Conservation (phyloP, 2,329 filamentous ascomycete genomes). For the Trichoderma hamatum region DNA sequence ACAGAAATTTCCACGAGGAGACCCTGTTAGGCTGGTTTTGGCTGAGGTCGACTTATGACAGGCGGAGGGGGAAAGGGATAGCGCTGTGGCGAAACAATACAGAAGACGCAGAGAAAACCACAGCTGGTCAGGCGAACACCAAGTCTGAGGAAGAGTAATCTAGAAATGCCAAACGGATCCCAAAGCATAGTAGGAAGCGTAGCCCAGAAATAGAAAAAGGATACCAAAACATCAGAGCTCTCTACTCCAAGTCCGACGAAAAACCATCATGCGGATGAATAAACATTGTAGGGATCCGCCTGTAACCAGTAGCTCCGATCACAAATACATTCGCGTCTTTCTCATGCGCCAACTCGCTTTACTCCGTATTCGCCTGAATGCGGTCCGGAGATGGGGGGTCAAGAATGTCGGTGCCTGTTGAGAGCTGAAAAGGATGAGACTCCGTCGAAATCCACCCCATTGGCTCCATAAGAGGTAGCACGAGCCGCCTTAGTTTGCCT, state of each 20-base stretch:
- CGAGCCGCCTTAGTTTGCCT: constrained; percentile 5
- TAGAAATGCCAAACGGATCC: not conserved
- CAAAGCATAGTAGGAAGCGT: not conserved
- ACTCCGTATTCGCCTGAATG: not conserved
- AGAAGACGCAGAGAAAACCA: not conserved
- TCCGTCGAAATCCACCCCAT: constrained; percentile 9
- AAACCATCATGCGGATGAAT: not conserved
- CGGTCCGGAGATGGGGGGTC: not conserved
- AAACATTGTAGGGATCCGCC: not conserved
- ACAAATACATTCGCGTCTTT: not conserved
- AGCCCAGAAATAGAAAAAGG: not conserved
- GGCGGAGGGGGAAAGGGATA: not conserved
- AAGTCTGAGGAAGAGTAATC: not conserved
- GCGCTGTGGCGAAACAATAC: constrained; percentile 2
- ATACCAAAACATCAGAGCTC: not conserved
- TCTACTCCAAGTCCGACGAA: not conserved
- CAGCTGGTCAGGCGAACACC: not conserved
- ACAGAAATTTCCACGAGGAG: constrained; percentile 23
- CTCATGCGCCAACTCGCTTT: not conserved
- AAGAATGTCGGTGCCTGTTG: constrained; percentile 7
- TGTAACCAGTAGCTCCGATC: not conserved
- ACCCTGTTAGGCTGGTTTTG: constrained; percentile 24
- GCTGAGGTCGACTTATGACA: constrained; percentile 10
- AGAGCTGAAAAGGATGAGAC: constrained; percentile 13
- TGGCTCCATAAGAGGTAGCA: constrained; percentile 6